Evolutionary conservation across 164 flowering plant species (phyloP).

Genomic region (Cinnamomum chago): DNA sequence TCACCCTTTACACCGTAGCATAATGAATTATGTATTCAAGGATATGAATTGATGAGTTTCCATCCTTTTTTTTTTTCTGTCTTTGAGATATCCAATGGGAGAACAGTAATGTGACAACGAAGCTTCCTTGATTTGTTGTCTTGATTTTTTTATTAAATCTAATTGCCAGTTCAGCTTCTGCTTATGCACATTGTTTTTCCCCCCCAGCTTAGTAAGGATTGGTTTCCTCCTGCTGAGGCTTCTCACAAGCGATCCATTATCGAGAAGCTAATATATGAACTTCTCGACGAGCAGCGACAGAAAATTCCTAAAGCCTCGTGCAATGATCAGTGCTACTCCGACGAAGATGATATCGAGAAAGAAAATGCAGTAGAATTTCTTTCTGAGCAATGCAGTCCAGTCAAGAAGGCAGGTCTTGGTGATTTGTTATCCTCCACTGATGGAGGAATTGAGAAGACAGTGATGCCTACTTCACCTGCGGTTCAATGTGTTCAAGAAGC

Average conservation of each 20-base stretch:
- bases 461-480: conserved; percentile 34
- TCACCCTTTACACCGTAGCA: no score
- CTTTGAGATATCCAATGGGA: no score
- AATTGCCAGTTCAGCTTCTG: not conserved
- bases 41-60: no score
- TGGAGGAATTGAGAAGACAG: conserved; percentile 43
- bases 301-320: conserved; percentile 27
- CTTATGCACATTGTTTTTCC: not conserved
- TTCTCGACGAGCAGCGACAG: conserved; percentile 33
- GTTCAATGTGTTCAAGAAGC: conserved; percentile 33
- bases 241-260: conserved; percentile 71
- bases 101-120: not conserved
- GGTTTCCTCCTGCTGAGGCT: conserved; percentile 87
- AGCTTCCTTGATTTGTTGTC: no score
- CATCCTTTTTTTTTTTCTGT: no score
- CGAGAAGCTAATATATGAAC: conserved; percentile 54
- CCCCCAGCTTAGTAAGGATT: conserved; percentile 62
- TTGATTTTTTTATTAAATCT: not conserved
- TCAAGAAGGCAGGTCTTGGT: conserved; percentile 17
- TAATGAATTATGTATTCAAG: no score
- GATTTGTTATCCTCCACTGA: conserved; percentile 24
- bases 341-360: conserved; percentile 21
- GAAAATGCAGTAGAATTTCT: conserved; percentile 34
- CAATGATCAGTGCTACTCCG: conserved; percentile 24
- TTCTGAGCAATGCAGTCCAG: conserved; percentile 25